Evolutionary conservation across 495 filamentous ascomycete genomes (phyloP), one percentile per base, ranked within the genome.

Genomic region (Mytilinidion resinicola): DNA sequence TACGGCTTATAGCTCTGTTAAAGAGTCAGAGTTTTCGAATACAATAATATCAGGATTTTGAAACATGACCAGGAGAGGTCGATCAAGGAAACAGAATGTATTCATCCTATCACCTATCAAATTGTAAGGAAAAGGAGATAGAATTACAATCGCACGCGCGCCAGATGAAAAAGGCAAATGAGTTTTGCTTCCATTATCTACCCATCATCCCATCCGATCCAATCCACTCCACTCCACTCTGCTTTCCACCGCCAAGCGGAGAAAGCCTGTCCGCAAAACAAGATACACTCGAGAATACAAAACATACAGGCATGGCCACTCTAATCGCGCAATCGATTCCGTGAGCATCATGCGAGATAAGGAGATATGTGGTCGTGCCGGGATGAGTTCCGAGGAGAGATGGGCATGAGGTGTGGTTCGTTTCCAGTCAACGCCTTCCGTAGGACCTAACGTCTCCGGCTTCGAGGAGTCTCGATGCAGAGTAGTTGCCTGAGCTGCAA

Each of bases 281-380:
- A 59, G 51, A 61, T 59, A 65, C 59, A 65, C 62, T 49, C 46
- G 46, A 49, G 57, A 55, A 59, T 50, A 53, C 39, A 50, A 59
- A 54, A 65, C 62, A 59, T 65, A 65, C 62, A 65, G 51, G 54
- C 14, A 21, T 19, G 39, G 1, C 46, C 46, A 8, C 46, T 49
- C 46, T 17, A 49, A 59, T 59, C 42, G 19, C 55, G 55, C 58
- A 38, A 57, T 43, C 14, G 49, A 21, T 54, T 44, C 58, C 58
- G 38, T 61, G 42, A 53, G 58, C 50, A 39, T 55, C 58, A 57
- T 60, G 58, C 51, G 46, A 64, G 41, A 25, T 48, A 17, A 43
- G 36, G 17, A 53, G 48, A 34, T 33, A 49, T 34, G 33, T 14
- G 47, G 49, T 11, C 9, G 12, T 34, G 46, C 42, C 12, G 36